phyloP scores from a whole-genome alignment of 768 basidiomycete species.

The Chlorophyllum brunneum region DNA sequence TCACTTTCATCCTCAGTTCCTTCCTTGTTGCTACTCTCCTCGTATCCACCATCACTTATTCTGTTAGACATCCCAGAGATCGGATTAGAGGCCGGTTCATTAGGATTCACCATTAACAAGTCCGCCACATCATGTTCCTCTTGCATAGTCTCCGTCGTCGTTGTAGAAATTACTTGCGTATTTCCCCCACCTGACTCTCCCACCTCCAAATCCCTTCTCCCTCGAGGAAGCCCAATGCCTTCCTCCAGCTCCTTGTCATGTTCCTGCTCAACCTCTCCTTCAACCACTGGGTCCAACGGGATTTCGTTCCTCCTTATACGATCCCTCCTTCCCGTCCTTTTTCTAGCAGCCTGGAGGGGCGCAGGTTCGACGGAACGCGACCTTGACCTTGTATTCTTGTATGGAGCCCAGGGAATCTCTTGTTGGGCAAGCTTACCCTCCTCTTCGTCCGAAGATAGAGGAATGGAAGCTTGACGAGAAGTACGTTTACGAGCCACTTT shows the following conservation, averaged over 20 bases:
- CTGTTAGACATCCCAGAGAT: neutral
- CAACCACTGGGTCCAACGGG: neutral
- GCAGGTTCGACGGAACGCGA: constrained; percentile 29
- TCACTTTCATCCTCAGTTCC: constrained; percentile 12
- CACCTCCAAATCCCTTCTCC: no score
- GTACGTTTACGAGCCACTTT: constrained; percentile 13
- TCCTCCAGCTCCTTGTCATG: neutral
- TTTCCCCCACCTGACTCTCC: neutral
- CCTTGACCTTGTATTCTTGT: constrained; percentile 30
- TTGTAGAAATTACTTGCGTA: neutral
- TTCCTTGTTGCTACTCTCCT: constrained; percentile 11
- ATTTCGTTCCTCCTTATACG: neutral
- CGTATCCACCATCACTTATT: neutral
- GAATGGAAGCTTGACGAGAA: constrained; percentile 10
- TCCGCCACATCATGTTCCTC: constrained; percentile 15
- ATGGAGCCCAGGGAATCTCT: constrained; percentile 21
- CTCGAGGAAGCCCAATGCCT: no score
- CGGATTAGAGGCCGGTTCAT: neutral
- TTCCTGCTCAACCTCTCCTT: constrained; percentile 8
- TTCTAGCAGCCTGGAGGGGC: constrained; percentile 4
- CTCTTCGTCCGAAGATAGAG: constrained; percentile 2
- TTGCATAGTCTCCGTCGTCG: constrained; percentile 14
- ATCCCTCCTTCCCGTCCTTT: neutral
- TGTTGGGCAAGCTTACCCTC: constrained; percentile 9
- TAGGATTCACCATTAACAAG: constrained; percentile 2